These are phyloP conservation scores for Juglanconis juglandina DNA, from an alignment of 2,329 filamentous ascomycete species.

Conservation along the genomic window DNA sequence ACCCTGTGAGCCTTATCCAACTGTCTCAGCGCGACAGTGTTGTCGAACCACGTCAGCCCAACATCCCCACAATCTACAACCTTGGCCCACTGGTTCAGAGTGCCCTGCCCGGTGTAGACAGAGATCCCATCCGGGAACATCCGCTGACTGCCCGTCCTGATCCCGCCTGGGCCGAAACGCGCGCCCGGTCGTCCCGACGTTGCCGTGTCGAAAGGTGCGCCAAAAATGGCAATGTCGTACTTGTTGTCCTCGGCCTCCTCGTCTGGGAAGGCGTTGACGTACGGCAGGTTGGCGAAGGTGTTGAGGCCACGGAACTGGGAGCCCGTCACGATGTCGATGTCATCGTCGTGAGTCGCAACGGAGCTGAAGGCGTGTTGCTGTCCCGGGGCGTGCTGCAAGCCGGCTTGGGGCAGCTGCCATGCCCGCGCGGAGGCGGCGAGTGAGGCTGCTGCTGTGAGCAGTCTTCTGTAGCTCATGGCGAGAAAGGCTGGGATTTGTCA, in stretches of 20 bases:
- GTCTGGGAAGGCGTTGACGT: constrained; percentile 58
- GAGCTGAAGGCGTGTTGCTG: constrained; percentile 6
- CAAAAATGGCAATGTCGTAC: constrained; percentile 57
- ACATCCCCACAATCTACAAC: constrained; percentile 79
- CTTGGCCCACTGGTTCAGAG: constrained; percentile 12
- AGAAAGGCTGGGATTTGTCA: background rate
- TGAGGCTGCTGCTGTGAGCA: background rate
- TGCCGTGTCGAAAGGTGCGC: constrained; percentile 47
- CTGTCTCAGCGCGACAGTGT: constrained; percentile 68
- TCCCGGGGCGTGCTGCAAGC: background rate
- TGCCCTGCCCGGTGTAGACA: constrained; percentile 14
- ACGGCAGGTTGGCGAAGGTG: constrained; percentile 60
- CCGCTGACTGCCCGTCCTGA: constrained; percentile 18
- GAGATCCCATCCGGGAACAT: constrained; percentile 5
- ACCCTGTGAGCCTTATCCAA: constrained; percentile 66
- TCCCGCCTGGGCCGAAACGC: constrained; percentile 13
- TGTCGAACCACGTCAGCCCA: constrained; percentile 73
- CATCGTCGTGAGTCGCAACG: constrained; percentile 22
- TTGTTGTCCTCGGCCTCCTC: constrained; percentile 38
- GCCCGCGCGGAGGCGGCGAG: background rate
- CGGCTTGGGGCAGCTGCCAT: constrained; percentile 12
- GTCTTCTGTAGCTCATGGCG: constrained; percentile 5
- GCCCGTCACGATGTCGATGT: constrained; percentile 38
- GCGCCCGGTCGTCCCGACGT: constrained; percentile 16
- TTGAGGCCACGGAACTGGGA: constrained; percentile 54